Percentiles rank a stretch among this genome's conserved stretches.
Conservation (phyloP, 305 asterid species). For the Fraxinus xanthoxyloides region DNA sequence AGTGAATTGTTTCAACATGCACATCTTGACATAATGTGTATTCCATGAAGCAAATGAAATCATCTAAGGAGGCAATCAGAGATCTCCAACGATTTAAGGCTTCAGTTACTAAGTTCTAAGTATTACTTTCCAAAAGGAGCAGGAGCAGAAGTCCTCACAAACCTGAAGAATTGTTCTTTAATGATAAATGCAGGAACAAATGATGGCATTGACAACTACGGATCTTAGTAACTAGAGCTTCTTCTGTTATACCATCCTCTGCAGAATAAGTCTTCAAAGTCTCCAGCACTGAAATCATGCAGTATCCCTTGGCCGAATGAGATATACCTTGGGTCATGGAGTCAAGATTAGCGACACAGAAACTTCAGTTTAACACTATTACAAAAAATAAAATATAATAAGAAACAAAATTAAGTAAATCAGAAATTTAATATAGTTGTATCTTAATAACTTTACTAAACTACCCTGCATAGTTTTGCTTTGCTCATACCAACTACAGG, state of each 20-base stretch:
- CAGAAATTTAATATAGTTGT: not conserved
- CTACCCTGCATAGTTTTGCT: not conserved
- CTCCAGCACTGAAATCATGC: constrained; percentile 76
- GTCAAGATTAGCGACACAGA: constrained; percentile 11
- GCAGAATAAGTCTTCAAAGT: constrained; percentile 90
- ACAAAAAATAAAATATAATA: constrained; percentile 3
- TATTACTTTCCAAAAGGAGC: not conserved
- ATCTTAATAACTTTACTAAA: constrained; percentile 1
- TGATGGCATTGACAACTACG: constrained; percentile 89
- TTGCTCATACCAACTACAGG: constrained; percentile 78
- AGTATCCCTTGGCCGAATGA: constrained; percentile 91
- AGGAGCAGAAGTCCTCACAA: constrained; percentile 18
- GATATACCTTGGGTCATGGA: constrained; percentile 68
- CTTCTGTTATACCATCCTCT: constrained; percentile 97
- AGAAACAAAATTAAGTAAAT: constrained; percentile 4
- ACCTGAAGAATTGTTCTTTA: constrained; percentile 88
- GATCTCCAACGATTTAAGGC: not conserved
- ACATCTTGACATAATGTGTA: not conserved
- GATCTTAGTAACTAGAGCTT: constrained; percentile 87
- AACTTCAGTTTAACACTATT: constrained; percentile 1
- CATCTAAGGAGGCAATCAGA: constrained; percentile 4
- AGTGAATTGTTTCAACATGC: not conserved
- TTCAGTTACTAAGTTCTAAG: constrained; percentile 14
- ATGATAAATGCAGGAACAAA: constrained; percentile 76
- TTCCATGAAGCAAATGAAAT: not conserved